A percentile compares a stretch with the other conserved stretches of the same genome.
Evolutionary conservation across 108 stramenopile species (phyloP).

Genomic region (Pseudonitzschia pungens): DNA sequence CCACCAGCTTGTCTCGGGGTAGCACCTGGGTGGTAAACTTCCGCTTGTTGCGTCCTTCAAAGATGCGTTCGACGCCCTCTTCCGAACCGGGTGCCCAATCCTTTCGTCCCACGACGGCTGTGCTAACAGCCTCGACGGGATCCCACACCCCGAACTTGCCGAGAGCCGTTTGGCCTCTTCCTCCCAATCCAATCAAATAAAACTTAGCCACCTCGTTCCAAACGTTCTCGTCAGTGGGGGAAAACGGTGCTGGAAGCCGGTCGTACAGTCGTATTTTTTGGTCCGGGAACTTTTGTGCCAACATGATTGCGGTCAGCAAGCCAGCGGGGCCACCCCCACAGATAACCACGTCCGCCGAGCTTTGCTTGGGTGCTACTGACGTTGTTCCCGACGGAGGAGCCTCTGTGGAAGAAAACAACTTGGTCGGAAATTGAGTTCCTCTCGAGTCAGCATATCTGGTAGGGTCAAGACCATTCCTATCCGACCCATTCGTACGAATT

Average conservation of each 20-base stretch:
- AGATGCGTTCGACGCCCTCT: conserved; percentile 70
- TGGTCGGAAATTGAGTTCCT: not conserved
- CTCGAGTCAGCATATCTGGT: not conserved
- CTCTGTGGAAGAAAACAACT: conserved; percentile 1
- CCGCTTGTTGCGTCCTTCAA: conserved; percentile 47
- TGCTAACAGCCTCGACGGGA: conserved; percentile 50
- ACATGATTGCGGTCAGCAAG: conserved; percentile 65
- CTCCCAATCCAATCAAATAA: conserved; percentile 77
- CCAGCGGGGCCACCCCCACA: conserved; percentile 77
- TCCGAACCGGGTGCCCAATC: conserved; percentile 78
- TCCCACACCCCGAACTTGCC: conserved; percentile 74
- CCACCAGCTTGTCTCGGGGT: conserved; percentile 77
- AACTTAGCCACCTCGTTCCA: conserved; percentile 69
- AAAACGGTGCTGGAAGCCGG: conserved; percentile 47
- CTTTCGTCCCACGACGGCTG: conserved; percentile 69
- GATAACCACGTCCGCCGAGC: conserved; percentile 50
- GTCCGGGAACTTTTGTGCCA: conserved; percentile 47
- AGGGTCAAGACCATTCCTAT: too few relatives aligned
- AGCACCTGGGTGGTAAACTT: conserved; percentile 69
- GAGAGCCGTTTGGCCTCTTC: conserved; percentile 78
- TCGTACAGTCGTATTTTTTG: conserved; percentile 57
- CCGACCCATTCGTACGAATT: too few relatives aligned
- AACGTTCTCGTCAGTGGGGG: conserved; percentile 53
- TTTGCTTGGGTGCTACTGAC: not conserved
- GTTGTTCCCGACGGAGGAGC: not conserved